Percentiles rank a stretch among this genome's conserved stretches.
Evolutionary conservation across 306 rosid species (phyloP).

Genomic region (Castanea mollissima): DNA sequence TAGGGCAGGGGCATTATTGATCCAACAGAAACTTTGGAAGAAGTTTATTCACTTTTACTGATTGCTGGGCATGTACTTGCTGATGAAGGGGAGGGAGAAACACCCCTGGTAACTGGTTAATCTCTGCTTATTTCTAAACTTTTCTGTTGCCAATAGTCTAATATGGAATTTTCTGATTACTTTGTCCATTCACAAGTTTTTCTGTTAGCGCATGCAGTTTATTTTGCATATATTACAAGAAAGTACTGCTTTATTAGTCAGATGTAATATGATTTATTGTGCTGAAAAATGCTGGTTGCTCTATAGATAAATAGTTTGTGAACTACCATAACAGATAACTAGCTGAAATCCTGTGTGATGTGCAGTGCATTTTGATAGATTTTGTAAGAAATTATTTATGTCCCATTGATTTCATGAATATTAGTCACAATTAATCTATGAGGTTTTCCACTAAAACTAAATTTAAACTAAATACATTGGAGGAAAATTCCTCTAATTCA

Average conservation of each 20-base stretch:
- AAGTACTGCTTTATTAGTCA: background rate
- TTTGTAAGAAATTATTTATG: no score
- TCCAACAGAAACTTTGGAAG: conserved; percentile 86
- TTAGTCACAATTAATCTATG: no score
- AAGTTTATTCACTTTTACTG: conserved; percentile 83
- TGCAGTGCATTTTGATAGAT: no score
- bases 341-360: no score
- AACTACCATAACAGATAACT: background rate
- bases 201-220: background rate
- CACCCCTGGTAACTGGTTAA: conserved; percentile 64
- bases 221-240: background rate
- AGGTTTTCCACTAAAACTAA: no score
- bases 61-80: conserved; percentile 87
- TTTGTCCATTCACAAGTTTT: background rate
- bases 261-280: background rate
- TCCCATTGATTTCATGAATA: no score
- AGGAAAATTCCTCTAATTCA: no score
- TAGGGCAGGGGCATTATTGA: conserved; percentile 82
- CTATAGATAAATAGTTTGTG: background rate
- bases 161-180: background rate
- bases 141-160: background rate
- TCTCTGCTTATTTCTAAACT: background rate
- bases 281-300: background rate
- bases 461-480: no score
- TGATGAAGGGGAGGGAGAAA: conserved; percentile 97